Evolutionary conservation across 257 asterid genomes (phyloP).

Genomic region (Jasminum sambac): DNA sequence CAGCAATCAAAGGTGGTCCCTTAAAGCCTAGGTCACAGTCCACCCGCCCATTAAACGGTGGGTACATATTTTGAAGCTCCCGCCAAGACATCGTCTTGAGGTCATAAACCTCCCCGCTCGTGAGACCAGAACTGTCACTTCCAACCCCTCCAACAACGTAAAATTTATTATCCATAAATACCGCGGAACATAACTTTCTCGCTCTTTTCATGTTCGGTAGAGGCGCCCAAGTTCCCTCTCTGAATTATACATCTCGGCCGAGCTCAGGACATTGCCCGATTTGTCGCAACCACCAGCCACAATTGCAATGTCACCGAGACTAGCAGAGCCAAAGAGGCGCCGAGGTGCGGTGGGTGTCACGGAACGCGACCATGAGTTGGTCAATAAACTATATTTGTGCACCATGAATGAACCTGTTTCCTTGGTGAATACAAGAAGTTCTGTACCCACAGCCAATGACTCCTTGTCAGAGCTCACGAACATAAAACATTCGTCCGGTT

Average conservation of each 20-base stretch:
- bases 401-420: constrained; percentile 71
- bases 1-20: constrained; percentile 90
- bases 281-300: constrained; percentile 90
- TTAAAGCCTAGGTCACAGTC: constrained; percentile 61
- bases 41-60: constrained; percentile 50
- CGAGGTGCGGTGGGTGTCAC: constrained; percentile 46
- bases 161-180: constrained; percentile 71
- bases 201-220: constrained; percentile 76
- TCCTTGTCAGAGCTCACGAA: constrained; percentile 77
- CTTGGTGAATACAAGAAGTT: constrained; percentile 84
- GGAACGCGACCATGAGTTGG: constrained; percentile 54
- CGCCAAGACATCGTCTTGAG: constrained; percentile 57
- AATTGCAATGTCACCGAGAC: constrained; percentile 78
- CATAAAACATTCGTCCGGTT: constrained; percentile 61
- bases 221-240: constrained; percentile 51
- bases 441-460: constrained; percentile 93
- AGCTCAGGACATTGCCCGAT: constrained; percentile 33
- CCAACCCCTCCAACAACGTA: constrained; percentile 72
- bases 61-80: constrained; percentile 79
- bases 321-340: constrained; percentile 81
- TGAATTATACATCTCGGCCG: constrained; percentile 66
- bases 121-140: constrained; percentile 33
- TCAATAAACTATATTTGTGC: constrained; percentile 70
- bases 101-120: constrained; percentile 52
- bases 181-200: constrained; percentile 86